Evolutionary conservation across 768 basidiomycete species (phyloP).

Genomic region (Candolleomyces eurysporus): DNA sequence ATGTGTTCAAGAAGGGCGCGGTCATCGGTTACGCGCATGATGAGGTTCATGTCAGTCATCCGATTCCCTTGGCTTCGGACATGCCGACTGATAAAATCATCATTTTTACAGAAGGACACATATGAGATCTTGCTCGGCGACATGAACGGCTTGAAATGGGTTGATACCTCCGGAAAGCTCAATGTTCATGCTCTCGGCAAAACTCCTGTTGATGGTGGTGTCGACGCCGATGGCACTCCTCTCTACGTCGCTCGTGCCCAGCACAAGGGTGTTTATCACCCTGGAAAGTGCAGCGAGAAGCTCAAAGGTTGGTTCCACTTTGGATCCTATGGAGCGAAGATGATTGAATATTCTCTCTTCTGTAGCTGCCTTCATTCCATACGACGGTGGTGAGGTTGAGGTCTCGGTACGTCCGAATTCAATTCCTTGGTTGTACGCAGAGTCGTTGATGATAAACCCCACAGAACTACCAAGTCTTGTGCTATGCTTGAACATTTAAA

Average conservation of each 20-base stretch:
- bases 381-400: slow-evolving; percentile 48
- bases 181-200: slow-evolving; percentile 41
- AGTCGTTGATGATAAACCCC: background rate
- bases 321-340: too few relatives aligned
- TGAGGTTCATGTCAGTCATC: slow-evolving; percentile 50
- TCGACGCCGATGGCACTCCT: slow-evolving; percentile 56
- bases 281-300: slow-evolving; percentile 62
- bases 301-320: slow-evolving; percentile 38
- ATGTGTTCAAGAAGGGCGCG: slow-evolving; percentile 56
- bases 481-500: slow-evolving; percentile 22
- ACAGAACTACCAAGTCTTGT: slow-evolving; percentile 37
- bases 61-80: too few relatives aligned
- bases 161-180: slow-evolving; percentile 43
- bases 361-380: slow-evolving; percentile 55
- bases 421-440: background rate
- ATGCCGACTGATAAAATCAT: background rate
- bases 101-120: slow-evolving; percentile 44
- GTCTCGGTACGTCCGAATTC: slow-evolving; percentile 38
- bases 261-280: slow-evolving; percentile 49
- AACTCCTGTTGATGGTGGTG: slow-evolving; percentile 66
- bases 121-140: slow-evolving; percentile 76
- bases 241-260: slow-evolving; percentile 62
- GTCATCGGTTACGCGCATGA: slow-evolving; percentile 60
- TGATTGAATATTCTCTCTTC: background rate
- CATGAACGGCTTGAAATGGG: slow-evolving; percentile 56